A percentile compares a stretch with the other conserved stretches of the same genome.
phyloP scores from a whole-genome alignment of 805 yeast species.

The Kockiozyma suomiensis region DNA sequence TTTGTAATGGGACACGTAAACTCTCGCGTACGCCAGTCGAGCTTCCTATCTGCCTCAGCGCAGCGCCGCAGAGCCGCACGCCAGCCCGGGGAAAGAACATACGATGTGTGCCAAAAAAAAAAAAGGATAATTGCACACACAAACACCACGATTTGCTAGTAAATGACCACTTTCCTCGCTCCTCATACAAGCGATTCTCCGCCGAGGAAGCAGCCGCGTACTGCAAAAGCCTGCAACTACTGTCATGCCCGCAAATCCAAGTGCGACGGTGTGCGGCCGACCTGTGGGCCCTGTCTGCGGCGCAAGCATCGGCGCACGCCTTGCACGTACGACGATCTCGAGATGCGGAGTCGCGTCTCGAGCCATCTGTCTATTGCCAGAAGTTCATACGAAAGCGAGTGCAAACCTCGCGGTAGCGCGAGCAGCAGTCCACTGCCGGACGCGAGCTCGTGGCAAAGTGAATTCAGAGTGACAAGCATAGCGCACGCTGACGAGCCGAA shows the following conservation, averaged over 20 bases:
- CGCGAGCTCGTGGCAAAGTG: too few species aligned
- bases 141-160: neutral
- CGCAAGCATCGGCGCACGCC: neutral
- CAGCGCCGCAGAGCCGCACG: too few species aligned
- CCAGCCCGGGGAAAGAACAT: neutral
- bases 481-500: too few species aligned
- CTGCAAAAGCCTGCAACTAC: neutral
- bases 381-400: neutral
- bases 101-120: too few species aligned
- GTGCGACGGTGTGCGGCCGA: neutral
- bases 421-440: too few species aligned
- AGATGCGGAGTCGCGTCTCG: neutral
- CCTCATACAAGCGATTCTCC: neutral
- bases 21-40: too few species aligned
- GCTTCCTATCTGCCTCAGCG: too few species aligned
- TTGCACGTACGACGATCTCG: neutral
- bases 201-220: neutral
- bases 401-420: too few species aligned
- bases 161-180: neutral
- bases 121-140: neutral
- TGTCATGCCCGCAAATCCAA: neutral
- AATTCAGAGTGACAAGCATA: too few species aligned
- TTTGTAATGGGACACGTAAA: too few species aligned
- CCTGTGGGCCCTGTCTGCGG: neutral
- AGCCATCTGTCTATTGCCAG: neutral